Base-by-base conservation (phyloP, 495 filamentous ascomycete genomes). In the Margaritispora aquatica region DNA sequence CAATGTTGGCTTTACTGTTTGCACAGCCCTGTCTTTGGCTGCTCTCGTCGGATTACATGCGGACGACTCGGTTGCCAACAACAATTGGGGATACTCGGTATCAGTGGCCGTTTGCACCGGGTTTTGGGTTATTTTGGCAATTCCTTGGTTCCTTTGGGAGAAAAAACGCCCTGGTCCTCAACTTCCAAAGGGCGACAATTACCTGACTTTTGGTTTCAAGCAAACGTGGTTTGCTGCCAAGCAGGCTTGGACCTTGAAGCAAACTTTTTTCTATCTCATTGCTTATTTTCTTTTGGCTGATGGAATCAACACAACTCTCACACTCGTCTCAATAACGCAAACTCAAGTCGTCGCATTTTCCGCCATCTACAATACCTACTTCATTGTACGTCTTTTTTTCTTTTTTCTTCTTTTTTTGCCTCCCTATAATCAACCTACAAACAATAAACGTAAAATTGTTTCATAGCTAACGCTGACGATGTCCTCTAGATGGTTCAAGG, bases 1-100 rank as follows among this genome's bases (percentile, higher is more conserved):
- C 36, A 64, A 64, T 46, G 50, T 66, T 29, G 64, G 64, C 3
- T 67, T 67, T 29, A 59, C 55, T 15, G 19, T 67, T 11, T 61
- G 58, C 57, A 54, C 60, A 17, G 55, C 66, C 10, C 27, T 71
- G 10, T 58, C 63, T 4, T 27, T 71, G 7, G 61, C 36, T 20
- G 59, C 68, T 26, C 51, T 71, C 9, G 26, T 50, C 20, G 62
- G 65, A 22, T 29, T 64, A 26, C 51, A 26, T 24, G 46, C 64
- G 17, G 57, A 67, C 52, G 46, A 65, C n/a, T 63, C 63, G 8
- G 54, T 61, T 21, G 47, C 36, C 9, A 29, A 63, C 8, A 67
- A 67, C 34, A 67, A 67, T 15, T 64, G 64, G 61, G 64, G 64
- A 21, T 67, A 67, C 41, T 67, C 64, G 26, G 58, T 64, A 11